phyloP scores from a whole-genome alignment of 2,329 filamentous ascomycete species.

The Zarea fungicola region DNA sequence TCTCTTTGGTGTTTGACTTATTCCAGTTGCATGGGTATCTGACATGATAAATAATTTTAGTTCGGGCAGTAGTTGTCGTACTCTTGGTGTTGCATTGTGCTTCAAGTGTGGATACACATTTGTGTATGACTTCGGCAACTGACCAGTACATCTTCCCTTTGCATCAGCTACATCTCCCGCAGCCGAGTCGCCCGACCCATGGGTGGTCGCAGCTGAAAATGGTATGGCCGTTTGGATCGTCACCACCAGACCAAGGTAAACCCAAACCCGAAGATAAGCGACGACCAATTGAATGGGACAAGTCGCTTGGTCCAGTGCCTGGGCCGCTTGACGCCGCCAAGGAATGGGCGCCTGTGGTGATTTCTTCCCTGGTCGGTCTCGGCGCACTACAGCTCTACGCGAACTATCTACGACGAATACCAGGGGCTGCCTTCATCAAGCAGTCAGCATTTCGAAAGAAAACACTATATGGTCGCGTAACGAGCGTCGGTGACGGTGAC shows the following conservation, averaged over 20 bases:
- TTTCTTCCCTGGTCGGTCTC: conserved; percentile 33
- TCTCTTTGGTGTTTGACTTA: too few species aligned
- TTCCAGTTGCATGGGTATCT: too few species aligned
- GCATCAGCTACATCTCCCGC: conserved; percentile 18
- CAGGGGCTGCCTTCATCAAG: conserved; percentile 68
- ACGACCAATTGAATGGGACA: conserved; percentile 34
- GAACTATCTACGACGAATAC: conserved; percentile 78
- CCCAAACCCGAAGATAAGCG: conserved; percentile 18
- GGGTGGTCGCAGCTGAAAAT: conserved; percentile 31
- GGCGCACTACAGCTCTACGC: conserved; percentile 53
- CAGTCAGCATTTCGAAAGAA: conserved; percentile 69
- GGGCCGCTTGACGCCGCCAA: conserved; percentile 31
- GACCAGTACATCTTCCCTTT: not conserved
- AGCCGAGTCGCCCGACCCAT: conserved; percentile 4
- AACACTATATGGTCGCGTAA: conserved; percentile 79
- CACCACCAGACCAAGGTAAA: conserved; percentile 18
- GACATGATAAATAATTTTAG: too few species aligned
- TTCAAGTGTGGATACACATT: too few species aligned
- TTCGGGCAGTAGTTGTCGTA: too few species aligned
- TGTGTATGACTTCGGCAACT: too few species aligned
- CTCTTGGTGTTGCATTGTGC: too few species aligned
- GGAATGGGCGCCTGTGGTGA: conserved; percentile 35
- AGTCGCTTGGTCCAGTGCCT: conserved; percentile 27
- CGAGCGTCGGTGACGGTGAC: conserved; percentile 92
- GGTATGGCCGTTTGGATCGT: conserved; percentile 37